Conservation (phyloP, 177 flowering plant genomes). For the Vitis hybrid region DNA sequence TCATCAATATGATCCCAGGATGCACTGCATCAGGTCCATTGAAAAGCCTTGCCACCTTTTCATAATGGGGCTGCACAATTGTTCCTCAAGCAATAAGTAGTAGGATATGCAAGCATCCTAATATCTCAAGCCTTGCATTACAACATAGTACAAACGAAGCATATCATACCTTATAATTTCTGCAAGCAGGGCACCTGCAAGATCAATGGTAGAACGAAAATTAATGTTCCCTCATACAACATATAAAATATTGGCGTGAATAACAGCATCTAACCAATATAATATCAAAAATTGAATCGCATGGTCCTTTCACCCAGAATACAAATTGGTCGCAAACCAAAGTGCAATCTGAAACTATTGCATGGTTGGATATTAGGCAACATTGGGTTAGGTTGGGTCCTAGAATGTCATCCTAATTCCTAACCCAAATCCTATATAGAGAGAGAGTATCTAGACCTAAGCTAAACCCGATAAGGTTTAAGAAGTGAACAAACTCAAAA, state of each 20-base stretch:
- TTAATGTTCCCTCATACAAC: conserved; percentile 5
- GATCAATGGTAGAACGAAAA: conserved; percentile 5
- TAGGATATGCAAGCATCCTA: not conserved
- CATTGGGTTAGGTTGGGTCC: too few relatives aligned
- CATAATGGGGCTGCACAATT: conserved; percentile 86
- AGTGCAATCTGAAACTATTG: too few relatives aligned
- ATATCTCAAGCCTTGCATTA: not conserved
- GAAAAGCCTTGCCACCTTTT: conserved; percentile 91
- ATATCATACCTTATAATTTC: conserved; percentile 84
- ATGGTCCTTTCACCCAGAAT: not conserved
- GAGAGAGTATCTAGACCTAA: too few relatives aligned
- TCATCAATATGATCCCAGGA: conserved; percentile 80
- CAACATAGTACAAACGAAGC: not conserved
- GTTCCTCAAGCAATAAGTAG: conserved; percentile 4
- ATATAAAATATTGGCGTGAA: not conserved
- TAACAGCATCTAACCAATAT: not conserved
- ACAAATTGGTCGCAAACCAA: too few relatives aligned
- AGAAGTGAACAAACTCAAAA: too few relatives aligned
- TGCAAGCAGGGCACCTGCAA: conserved; percentile 97
- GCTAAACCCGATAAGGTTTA: too few relatives aligned
- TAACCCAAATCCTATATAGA: too few relatives aligned
- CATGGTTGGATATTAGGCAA: too few relatives aligned
- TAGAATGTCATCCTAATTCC: too few relatives aligned
- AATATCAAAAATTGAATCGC: not conserved
- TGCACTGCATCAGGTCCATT: conserved; percentile 90